These are phyloP conservation scores for Phalaenopsis equestris DNA, from an alignment of 106 monocot species.

Conservation along the genomic window DNA sequence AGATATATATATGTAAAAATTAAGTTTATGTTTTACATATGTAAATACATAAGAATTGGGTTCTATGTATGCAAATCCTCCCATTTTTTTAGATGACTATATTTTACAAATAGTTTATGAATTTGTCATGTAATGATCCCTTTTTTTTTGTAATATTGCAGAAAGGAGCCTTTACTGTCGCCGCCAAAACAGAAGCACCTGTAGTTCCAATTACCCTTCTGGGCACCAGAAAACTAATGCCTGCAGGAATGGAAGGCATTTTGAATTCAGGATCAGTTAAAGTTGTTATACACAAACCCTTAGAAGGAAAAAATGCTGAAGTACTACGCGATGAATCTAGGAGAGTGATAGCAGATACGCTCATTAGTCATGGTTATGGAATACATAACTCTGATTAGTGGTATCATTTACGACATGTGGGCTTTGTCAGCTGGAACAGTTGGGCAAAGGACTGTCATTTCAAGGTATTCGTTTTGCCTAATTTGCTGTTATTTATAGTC, in stretches of 20 bases:
- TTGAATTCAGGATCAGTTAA: constrained; percentile 66
- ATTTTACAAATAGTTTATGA: not conserved
- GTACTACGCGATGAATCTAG: constrained; percentile 58
- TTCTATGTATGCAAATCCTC: no score
- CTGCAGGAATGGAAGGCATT: constrained; percentile 67
- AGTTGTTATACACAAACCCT: constrained; percentile 82
- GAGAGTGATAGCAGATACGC: constrained; percentile 53
- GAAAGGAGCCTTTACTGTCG: constrained; percentile 95
- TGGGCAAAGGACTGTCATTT: not conserved
- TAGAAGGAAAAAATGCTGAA: constrained; percentile 62
- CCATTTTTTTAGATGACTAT: no score
- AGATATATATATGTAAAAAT: no score
- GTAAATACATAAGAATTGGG: no score
- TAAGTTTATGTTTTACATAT: no score
- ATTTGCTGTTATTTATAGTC: not conserved
- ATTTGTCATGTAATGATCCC: not conserved
- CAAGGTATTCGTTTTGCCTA: not conserved
- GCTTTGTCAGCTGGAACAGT: not conserved
- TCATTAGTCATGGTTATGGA: constrained; percentile 49
- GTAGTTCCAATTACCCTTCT: constrained; percentile 87
- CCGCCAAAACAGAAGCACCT: constrained; percentile 72
- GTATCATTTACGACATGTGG: not conserved
- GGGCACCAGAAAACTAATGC: constrained; percentile 85
- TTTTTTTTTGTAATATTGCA: constrained; percentile 19
- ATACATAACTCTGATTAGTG: constrained; percentile 8